A percentile compares a stretch with the other conserved stretches of the same genome.
Conservation (phyloP, 2,329 filamentous ascomycete genomes). For the Fusarium multiceps region DNA sequence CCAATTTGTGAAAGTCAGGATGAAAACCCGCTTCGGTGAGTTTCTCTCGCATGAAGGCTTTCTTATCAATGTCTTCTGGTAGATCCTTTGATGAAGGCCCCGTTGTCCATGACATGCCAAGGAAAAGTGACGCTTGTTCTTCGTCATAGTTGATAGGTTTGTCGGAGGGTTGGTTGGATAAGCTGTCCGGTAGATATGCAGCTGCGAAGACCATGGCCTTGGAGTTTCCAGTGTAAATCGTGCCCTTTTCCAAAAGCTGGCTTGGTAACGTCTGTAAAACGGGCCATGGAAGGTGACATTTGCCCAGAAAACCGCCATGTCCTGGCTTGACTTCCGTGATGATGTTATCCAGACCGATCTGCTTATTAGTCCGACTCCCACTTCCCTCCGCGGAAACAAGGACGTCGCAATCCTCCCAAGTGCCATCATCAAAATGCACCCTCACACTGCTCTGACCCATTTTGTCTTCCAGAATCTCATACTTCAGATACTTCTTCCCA, state of each 20-base stretch:
- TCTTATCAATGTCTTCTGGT: not conserved
- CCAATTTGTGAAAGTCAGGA: not conserved
- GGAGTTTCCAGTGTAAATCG: not conserved
- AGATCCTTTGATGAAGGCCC: not conserved
- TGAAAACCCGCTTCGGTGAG: not conserved
- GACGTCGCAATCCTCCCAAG: not conserved
- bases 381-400: not conserved
- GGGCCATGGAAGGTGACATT: not conserved
- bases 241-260: not conserved
- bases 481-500: not conserved
- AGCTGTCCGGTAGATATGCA: not conserved
- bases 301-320: not conserved
- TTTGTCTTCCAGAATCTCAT: fast-evolving
- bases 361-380: not conserved
- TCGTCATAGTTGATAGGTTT: not conserved
- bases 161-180: fast-evolving
- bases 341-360: not conserved
- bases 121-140: not conserved
- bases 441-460: not conserved
- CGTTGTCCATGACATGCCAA: not conserved
- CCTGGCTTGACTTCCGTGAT: not conserved
- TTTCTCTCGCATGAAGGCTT: not conserved
- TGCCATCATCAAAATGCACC: not conserved
- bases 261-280: not conserved
- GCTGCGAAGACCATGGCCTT: not conserved